Percentiles rank a stretch among this genome's conserved stretches.
Conservation (phyloP, 2,329 filamentous ascomycete species). For the Bimuria novae-zelandiae region DNA sequence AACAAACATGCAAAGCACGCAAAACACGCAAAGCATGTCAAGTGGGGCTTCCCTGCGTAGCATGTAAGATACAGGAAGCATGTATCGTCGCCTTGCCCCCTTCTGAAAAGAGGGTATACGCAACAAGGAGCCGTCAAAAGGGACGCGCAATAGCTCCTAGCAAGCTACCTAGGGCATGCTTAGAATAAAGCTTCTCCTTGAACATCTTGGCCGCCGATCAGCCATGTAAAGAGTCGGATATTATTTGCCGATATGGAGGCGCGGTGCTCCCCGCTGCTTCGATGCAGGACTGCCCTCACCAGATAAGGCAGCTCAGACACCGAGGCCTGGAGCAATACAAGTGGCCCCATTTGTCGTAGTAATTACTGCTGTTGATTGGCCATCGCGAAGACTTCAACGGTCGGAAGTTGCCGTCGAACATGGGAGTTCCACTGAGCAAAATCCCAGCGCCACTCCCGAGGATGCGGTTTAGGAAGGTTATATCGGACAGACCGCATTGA, state of each 20-base stretch:
- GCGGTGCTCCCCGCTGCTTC: too few species aligned
- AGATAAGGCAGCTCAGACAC: too few species aligned
- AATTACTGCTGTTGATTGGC: too few species aligned
- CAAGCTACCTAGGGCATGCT: not conserved
- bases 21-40: too few species aligned
- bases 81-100: not conserved
- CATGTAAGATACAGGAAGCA: not conserved
- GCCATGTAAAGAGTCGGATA: too few species aligned
- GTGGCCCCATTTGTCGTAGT: too few species aligned
- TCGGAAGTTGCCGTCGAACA: not conserved
- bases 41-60: too few species aligned
- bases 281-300: too few species aligned
- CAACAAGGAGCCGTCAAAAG: not conserved
- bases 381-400: not conserved
- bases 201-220: constrained; percentile 4
- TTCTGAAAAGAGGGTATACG: too few species aligned
- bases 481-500: not conserved
- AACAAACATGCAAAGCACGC: too few species aligned
- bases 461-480: not conserved
- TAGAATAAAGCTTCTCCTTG: not conserved
- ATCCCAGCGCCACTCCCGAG: not conserved
- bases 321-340: too few species aligned
- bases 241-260: too few species aligned
- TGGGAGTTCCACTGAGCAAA: not conserved
- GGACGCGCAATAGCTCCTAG: constrained; percentile 1